Evolutionary conservation across 495 filamentous ascomycete genomes (phyloP).

Genomic region (Paragyromitra xinjiangensis): DNA sequence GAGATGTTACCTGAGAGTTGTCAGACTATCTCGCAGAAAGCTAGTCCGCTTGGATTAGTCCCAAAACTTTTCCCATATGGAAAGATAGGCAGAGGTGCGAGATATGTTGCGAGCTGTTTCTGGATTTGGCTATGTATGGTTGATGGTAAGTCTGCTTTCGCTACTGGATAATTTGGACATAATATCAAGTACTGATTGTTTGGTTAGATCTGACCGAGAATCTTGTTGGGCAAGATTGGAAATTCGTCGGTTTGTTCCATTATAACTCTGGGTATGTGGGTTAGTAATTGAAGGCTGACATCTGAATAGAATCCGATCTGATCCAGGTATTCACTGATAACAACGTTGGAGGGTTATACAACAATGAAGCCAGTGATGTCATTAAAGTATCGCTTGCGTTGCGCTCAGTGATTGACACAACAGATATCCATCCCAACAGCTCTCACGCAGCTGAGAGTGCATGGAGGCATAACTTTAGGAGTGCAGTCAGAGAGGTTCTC

Average conservation of each 20-base stretch:
- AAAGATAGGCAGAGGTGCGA: constrained; percentile 45
- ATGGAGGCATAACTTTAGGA: constrained; percentile 47
- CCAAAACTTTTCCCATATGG: constrained; percentile 54
- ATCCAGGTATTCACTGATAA: constrained; percentile 41
- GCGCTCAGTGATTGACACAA: constrained; percentile 50
- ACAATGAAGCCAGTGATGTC: constrained; percentile 36
- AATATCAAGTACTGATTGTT: constrained; percentile 26
- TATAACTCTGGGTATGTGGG: constrained; percentile 12
- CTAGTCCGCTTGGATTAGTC: constrained; percentile 54
- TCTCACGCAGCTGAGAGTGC: constrained; percentile 16
- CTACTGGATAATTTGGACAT: neutral
- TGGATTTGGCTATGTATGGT: constrained; percentile 58
- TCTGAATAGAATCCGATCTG: constrained; percentile 44
- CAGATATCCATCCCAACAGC: constrained; percentile 28
- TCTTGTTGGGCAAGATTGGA: constrained; percentile 52
- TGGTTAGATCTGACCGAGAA: constrained; percentile 52
- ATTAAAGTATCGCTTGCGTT: constrained; percentile 51
- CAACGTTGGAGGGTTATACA: constrained; percentile 24
- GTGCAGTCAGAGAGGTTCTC: constrained; percentile 51
- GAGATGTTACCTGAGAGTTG: constrained; percentile 50
- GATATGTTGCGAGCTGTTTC: constrained; percentile 56
- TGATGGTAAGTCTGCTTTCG: constrained; percentile 45
- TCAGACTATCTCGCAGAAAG: constrained; percentile 52
- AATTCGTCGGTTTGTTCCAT: constrained; percentile 43
- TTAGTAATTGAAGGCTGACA: constrained; percentile 18